Conservation (phyloP, 306 rosid genomes). For the Sesbania bispinosa region DNA sequence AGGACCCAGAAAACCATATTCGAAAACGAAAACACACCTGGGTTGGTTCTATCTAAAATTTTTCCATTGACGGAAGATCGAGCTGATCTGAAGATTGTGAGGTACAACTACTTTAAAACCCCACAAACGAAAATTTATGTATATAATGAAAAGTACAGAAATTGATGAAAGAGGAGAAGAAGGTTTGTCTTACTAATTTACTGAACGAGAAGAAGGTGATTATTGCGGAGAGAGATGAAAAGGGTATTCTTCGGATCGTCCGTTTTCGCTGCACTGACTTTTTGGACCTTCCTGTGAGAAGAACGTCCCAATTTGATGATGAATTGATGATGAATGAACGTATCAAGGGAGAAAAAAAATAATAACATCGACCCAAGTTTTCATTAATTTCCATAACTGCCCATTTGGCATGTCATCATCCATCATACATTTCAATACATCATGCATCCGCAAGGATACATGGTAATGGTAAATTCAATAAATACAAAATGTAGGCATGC, state of each 20-base stretch:
- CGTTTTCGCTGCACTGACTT: constrained; percentile 55
- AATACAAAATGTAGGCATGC: neutral
- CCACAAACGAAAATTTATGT: constrained; percentile 8
- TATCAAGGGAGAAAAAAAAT: neutral
- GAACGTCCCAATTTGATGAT: constrained; percentile 48
- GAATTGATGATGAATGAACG: constrained; percentile 34
- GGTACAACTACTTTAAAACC: constrained; percentile 32
- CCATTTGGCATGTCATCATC: constrained; percentile 28
- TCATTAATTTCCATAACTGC: constrained; percentile 32
- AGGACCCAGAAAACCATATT: constrained; percentile 8
- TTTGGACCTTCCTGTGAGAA: constrained; percentile 56
- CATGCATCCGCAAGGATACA: neutral
- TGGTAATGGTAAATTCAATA: neutral
- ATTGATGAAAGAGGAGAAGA: constrained; percentile 24
- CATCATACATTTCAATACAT: constrained; percentile 1
- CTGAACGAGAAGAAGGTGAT: constrained; percentile 34
- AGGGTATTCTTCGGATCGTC: constrained; percentile 68
- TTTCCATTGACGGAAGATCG: constrained; percentile 37
- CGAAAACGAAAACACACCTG: constrained; percentile 34
- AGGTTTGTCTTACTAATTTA: constrained; percentile 33
- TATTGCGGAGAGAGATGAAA: constrained; percentile 25
- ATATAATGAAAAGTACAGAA: neutral
- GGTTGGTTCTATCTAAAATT: constrained; percentile 28
- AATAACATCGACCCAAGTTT: constrained; percentile 10
- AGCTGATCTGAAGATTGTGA: constrained; percentile 45